Conservation (phyloP, 495 filamentous ascomycete species). For the Penicillium cosmopolitanum region DNA sequence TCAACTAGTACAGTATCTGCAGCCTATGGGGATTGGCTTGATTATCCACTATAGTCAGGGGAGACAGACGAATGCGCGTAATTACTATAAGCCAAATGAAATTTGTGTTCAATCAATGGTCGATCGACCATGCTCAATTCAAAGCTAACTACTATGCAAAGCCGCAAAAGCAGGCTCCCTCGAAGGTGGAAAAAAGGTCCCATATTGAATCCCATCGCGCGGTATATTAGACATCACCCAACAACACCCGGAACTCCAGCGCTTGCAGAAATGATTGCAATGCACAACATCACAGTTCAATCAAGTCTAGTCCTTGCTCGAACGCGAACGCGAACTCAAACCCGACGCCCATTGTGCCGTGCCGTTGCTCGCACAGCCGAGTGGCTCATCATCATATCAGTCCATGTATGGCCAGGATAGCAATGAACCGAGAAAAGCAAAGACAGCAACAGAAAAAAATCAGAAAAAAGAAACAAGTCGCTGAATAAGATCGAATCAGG, state of each 20-base stretch:
- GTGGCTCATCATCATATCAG: slow-evolving; percentile 17
- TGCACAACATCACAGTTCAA: slow-evolving; percentile 6
- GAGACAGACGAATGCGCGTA: not conserved
- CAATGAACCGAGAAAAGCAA: not conserved
- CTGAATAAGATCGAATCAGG: slow-evolving; percentile 8
- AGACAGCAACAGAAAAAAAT: not conserved
- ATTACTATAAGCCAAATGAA: not conserved
- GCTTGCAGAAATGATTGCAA: slow-evolving; percentile 26
- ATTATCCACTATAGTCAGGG: too few species aligned
- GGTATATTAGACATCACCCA: slow-evolving; percentile 24
- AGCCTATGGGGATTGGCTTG: too few species aligned
- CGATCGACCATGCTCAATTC: not conserved
- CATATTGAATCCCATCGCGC: slow-evolving; percentile 12
- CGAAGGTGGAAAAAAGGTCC: slow-evolving; percentile 2
- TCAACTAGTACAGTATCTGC: too few species aligned
- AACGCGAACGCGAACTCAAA: too few species aligned
- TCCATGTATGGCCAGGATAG: not conserved
- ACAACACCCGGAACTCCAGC: slow-evolving; percentile 23
- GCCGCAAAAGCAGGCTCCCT: not conserved
- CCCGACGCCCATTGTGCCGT: slow-evolving; percentile 8
- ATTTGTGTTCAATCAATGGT: too few species aligned
- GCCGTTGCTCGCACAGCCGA: slow-evolving; percentile 16
- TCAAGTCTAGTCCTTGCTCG: slow-evolving; percentile 8
- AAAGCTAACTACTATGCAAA: slow-evolving; percentile 7
- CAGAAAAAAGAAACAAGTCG: slow-evolving; percentile 10